Conservation (phyloP, 441 rosid genomes). For the Erodium moschatum region DNA sequence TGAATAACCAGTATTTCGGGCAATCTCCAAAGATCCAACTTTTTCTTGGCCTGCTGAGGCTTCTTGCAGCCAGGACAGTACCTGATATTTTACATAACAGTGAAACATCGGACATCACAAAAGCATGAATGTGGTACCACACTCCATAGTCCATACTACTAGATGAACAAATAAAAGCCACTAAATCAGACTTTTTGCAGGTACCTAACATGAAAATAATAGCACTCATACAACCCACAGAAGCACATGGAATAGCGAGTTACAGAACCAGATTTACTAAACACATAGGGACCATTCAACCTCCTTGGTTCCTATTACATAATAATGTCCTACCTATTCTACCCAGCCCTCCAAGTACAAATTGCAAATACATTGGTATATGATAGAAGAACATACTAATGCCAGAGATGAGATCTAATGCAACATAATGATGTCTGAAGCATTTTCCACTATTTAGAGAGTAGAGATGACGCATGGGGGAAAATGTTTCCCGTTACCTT, state of each 20-base stretch:
- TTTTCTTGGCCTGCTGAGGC: constrained; percentile 62
- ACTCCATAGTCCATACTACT: no score
- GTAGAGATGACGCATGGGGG: no score
- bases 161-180: neutral
- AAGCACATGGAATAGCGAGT: neutral
- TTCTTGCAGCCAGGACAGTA: constrained; percentile 67
- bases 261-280: no score
- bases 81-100: constrained; percentile 31
- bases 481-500: neutral
- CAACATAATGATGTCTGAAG: neutral
- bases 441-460: neutral
- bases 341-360: neutral
- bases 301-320: neutral
- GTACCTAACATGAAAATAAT: neutral
- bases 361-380: neutral
- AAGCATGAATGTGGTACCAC: no score
- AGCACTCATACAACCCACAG: neutral
- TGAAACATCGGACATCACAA: constrained; percentile 20
- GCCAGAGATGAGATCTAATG: neutral
- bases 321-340: constrained; percentile 1
- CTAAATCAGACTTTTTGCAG: neutral
- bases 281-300: neutral
- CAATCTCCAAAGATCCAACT: constrained; percentile 71
- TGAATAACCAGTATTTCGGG: constrained; percentile 73
- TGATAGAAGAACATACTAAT: neutral